A percentile compares a stretch with the other conserved stretches of the same genome.
phyloP scores from a whole-genome alignment of 352 stramenopile genomes.

The Globisporangium uncinulatum region DNA sequence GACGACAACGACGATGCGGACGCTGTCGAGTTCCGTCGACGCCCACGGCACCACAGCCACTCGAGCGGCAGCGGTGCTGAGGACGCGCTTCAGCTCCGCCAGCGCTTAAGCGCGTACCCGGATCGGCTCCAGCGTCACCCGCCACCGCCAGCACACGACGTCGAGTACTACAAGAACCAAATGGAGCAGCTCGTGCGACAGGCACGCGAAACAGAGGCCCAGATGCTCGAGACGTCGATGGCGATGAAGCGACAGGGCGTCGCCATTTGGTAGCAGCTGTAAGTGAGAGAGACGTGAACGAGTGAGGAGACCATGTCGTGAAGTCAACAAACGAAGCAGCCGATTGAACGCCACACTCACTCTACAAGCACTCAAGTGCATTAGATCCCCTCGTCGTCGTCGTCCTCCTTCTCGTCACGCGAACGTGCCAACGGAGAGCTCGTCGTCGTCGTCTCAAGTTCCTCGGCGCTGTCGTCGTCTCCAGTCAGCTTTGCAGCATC shows the following conservation, averaged over 20 bases:
- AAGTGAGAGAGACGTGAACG: not conserved
- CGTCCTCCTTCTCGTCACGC: not conserved
- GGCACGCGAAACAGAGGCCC: constrained; percentile 61
- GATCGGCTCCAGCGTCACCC: constrained; percentile 1
- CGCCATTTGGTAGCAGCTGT: constrained; percentile 16
- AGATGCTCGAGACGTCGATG: constrained; percentile 55
- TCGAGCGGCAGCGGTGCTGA: constrained; percentile 5
- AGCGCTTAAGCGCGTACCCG: constrained; percentile 7
- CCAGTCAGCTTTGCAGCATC: not conserved
- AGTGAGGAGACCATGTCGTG: not conserved
- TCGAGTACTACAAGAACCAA: constrained; percentile 54
- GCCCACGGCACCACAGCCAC: not conserved
- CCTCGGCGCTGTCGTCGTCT: not conserved
- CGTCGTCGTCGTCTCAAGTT: not conserved
- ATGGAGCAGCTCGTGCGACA: constrained; percentile 67
- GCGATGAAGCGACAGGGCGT: constrained; percentile 43
- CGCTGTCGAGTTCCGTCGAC: constrained; percentile 6
- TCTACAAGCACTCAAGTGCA: not conserved
- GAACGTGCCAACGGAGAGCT: too few relatives aligned
- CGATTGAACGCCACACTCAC: not conserved
- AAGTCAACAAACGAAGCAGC: not conserved
- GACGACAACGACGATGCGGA: constrained; percentile 14
- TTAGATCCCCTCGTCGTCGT: not conserved
- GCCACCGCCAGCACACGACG: constrained; percentile 3
- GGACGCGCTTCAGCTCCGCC: constrained; percentile 1